phyloP scores from a whole-genome alignment of 2,329 filamentous ascomycete genomes.

The Apiospora sp. region DNA sequence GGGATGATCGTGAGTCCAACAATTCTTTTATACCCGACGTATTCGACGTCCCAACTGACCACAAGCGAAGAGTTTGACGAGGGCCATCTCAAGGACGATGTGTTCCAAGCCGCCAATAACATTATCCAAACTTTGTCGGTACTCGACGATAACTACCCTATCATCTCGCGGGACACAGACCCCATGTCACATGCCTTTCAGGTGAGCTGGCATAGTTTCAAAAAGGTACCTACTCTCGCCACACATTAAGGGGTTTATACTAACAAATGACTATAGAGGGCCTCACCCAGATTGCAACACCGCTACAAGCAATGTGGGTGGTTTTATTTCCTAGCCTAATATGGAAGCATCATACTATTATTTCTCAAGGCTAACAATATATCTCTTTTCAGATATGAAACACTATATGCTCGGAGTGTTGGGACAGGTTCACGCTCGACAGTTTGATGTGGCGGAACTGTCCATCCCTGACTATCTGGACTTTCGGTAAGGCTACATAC shows the following conservation, averaged over 20 bases:
- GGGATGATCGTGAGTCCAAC: conserved; percentile 30
- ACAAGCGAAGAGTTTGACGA: conserved; percentile 40
- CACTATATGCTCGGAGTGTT: conserved; percentile 33
- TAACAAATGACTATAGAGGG: not conserved
- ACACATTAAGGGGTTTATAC: not conserved
- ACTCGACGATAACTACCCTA: conserved; percentile 35
- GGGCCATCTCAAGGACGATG: conserved; percentile 38
- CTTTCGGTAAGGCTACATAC: conserved; percentile 24
- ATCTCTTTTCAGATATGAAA: too few relatives aligned
- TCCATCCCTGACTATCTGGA: conserved; percentile 34
- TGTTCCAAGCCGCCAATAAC: conserved; percentile 33
- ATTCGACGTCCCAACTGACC: not conserved
- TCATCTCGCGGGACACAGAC: conserved; percentile 32
- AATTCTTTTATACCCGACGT: not conserved
- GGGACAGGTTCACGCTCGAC: conserved; percentile 32
- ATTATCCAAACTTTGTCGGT: conserved; percentile 34
- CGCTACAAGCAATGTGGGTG: conserved; percentile 27
- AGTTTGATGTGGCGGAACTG: conserved; percentile 17
- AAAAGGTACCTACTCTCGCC: conserved; percentile 24
- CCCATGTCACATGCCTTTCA: conserved; percentile 40
- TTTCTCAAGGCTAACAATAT: too few relatives aligned
- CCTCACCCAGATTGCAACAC: conserved; percentile 24
- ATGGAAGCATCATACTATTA: not conserved
- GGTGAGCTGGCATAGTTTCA: conserved; percentile 37
- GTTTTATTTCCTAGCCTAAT: not conserved